These are phyloP conservation scores for Eucalyptus albens DNA, from an alignment of 345 rosid species.

Conservation along the genomic window DNA sequence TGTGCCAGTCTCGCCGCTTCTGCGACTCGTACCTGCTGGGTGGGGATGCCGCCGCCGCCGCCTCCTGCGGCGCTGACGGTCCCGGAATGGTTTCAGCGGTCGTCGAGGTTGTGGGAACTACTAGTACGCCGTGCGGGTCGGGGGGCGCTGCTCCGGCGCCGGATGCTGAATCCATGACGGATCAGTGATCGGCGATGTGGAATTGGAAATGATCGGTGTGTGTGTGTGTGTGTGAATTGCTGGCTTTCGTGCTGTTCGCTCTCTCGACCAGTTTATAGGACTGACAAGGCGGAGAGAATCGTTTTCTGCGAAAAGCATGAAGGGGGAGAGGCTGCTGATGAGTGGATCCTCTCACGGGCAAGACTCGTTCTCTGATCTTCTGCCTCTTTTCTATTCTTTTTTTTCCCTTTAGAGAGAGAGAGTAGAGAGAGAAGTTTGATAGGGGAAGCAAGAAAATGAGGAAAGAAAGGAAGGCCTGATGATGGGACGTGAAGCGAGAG, in stretches of 20 bases:
- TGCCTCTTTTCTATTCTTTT: neutral
- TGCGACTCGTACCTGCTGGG: conserved; percentile 66
- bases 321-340: neutral
- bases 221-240: neutral
- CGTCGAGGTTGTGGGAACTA: neutral
- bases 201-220: neutral
- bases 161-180: neutral
- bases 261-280: neutral
- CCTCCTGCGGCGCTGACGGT: neutral
- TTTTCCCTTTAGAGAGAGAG: neutral
- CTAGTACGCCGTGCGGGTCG: neutral
- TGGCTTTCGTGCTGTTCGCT: neutral
- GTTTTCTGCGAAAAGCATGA: neutral
- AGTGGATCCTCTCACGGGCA: neutral
- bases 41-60: neutral
- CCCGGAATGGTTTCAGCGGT: neutral
- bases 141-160: neutral
- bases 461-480: neutral
- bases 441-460: neutral
- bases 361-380: neutral
- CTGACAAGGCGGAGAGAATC: neutral
- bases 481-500: neutral
- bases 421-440: neutral
- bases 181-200: neutral
- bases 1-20: conserved; percentile 63